phyloP scores from a whole-genome alignment of 768 basidiomycete species.

The Lactarius trivialis region DNA sequence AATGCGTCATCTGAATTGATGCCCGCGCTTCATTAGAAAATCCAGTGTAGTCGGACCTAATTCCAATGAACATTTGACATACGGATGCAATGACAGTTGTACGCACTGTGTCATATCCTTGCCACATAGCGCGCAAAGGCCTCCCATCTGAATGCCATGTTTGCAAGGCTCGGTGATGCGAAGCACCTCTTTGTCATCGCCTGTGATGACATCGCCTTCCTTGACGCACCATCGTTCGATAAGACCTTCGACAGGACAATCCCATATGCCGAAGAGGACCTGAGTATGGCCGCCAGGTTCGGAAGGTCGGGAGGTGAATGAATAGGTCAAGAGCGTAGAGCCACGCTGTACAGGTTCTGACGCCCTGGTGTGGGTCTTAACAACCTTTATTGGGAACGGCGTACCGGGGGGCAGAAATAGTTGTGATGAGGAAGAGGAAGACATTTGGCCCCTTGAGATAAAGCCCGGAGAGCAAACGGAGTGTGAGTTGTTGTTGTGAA shows the following conservation, averaged over 20 bases:
- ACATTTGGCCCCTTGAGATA: not conserved
- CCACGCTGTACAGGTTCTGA: slow-evolving; percentile 55
- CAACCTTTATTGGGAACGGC: slow-evolving; percentile 81
- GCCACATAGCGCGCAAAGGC: slow-evolving; percentile 90
- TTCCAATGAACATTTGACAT: slow-evolving; percentile 21
- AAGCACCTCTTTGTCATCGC: slow-evolving; percentile 50
- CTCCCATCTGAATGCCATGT: slow-evolving; percentile 88
- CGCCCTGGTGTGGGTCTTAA: slow-evolving; percentile 51
- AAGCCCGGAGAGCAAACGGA: slow-evolving; percentile 2
- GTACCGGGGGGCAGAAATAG: slow-evolving; percentile 70
- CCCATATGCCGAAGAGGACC: slow-evolving; percentile 85
- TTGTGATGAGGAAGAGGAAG: slow-evolving; percentile 36
- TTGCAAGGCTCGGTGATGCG: slow-evolving; percentile 87
- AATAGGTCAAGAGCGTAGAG: slow-evolving; percentile 75
- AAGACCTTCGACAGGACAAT: slow-evolving; percentile 76
- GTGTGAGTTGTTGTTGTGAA: slow-evolving; percentile 2
- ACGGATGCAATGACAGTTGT: slow-evolving; percentile 13
- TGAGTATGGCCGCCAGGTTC: slow-evolving; percentile 46
- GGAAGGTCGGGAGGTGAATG: slow-evolving; percentile 55
- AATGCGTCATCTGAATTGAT: slow-evolving; percentile 91
- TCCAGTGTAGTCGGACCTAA: slow-evolving; percentile 79
- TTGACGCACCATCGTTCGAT: slow-evolving; percentile 66
- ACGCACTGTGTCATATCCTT: slow-evolving; percentile 90
- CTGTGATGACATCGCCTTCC: slow-evolving; percentile 57
- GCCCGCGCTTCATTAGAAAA: slow-evolving; percentile 83